phyloP scores from a whole-genome alignment of 164 flowering plant genomes.

The Liriodendron chinense region DNA sequence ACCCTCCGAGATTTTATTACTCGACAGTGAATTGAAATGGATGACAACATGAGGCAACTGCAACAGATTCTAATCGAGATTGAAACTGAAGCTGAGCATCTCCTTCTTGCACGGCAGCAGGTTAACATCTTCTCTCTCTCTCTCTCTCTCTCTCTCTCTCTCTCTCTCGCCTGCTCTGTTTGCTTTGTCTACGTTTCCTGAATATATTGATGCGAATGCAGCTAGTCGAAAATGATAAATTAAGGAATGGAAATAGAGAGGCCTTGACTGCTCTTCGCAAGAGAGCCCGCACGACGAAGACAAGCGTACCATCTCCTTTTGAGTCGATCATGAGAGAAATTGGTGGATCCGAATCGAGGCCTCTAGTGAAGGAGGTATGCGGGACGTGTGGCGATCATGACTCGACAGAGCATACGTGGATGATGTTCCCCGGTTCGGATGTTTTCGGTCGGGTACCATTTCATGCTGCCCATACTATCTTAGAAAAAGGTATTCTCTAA shows the following conservation, averaged over 20 bases:
- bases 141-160: not conserved
- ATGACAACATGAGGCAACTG: constrained; percentile 46
- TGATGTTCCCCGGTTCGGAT: constrained; percentile 90
- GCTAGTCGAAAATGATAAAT: constrained; percentile 78
- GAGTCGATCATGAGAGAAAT: constrained; percentile 76
- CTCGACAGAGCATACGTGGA: constrained; percentile 64
- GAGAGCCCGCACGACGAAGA: constrained; percentile 75
- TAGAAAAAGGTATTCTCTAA: constrained; percentile 61
- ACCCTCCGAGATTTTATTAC: too few relatives aligned
- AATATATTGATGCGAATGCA: constrained; percentile 18
- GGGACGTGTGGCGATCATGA: constrained; percentile 81
- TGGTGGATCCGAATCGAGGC: constrained; percentile 45
- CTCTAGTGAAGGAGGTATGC: constrained; percentile 81
- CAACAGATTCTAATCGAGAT: constrained; percentile 50
- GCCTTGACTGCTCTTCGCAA: constrained; percentile 80
- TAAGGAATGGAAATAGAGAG: constrained; percentile 84
- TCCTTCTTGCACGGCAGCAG: constrained; percentile 79
- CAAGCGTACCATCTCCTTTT: constrained; percentile 75
- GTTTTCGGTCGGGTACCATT: constrained; percentile 75
- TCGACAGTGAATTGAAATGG: constrained; percentile 34
- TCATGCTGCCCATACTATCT: constrained; percentile 84
- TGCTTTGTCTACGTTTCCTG: not conserved
- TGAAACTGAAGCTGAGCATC: constrained; percentile 76
- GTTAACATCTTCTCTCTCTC: constrained; percentile 20
- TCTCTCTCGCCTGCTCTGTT: not conserved